Base-by-base conservation (phyloP, 305 asterid species). In the Stenogyne calaminthoides region DNA sequence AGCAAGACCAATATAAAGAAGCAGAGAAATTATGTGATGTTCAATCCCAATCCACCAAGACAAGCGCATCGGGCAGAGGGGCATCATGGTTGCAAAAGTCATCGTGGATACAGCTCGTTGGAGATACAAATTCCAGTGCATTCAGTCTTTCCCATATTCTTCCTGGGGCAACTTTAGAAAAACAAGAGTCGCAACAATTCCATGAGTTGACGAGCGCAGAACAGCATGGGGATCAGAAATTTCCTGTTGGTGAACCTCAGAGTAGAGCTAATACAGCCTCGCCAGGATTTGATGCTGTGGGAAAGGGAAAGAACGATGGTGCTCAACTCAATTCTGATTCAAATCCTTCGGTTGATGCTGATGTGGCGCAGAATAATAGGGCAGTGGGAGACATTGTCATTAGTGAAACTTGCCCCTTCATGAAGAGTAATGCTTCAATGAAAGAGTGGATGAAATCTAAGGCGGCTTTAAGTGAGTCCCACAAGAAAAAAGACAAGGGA, bases 21-120 rank as follows among this genome's bases (percentile, higher is more conserved):
- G n/a, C n/a, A n/a, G n/a, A n/a, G 44, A 54, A 72, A 29, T 27
- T 71, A 57, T 49, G 73, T 16, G 81, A 70, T 39, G 47, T 63
- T 77, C 76, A 75, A 54, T 32, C 88, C 40, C 29, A 25, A 25
- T 25, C 29, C 29, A 42, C 74, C 42, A 72, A 73, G 39, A 73
- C 79, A 47, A 75, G 70, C 52, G 81, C 56, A 51, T 57, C 73
- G 57, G 87, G 80, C 56, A 84, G 88, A 74, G 90, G 91, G 51
- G 76, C 82, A 6, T 70, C 89, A 2, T 82, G 89, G 89, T 58
- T 76, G 69, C 85, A 89, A 55, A 88, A 84, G 74, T 86, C 85
- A 42, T 85, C 97, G 11, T 91, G 97, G 96, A 73, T 83, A 58
- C 87, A 89, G 70, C 81, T 91, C 71, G 83, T 91, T 72, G 85